phyloP scores from a whole-genome alignment of 352 stramenopile species.

The Thalassiosira delicatula region DNA sequence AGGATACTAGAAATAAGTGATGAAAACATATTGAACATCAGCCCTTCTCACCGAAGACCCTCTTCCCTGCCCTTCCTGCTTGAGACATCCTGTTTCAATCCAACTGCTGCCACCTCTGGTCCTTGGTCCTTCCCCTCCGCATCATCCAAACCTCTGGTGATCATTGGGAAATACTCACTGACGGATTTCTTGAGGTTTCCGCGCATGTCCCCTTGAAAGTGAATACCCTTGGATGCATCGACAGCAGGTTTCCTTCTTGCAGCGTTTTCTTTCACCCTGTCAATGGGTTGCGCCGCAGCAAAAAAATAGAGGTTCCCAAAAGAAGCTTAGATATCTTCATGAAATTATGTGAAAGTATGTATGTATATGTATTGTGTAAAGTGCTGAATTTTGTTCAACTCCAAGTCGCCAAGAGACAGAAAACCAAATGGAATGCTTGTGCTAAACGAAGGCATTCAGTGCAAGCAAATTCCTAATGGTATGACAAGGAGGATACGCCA shows the following conservation, averaged over 20 bases:
- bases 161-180: conserved; percentile 83
- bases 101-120: conserved; percentile 67
- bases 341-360: conserved; percentile 38
- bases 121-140: conserved; percentile 70
- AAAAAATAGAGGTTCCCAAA: conserved; percentile 21
- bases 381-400: conserved; percentile 27
- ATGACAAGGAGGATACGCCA: conserved; percentile 17
- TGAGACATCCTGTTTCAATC: conserved; percentile 80
- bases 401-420: conserved; percentile 34
- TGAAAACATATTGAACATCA: neutral
- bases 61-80: conserved; percentile 83
- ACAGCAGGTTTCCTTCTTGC: neutral
- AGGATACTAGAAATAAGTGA: neutral
- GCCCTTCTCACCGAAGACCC: conserved; percentile 64
- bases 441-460: neutral
- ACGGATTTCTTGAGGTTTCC: conserved; percentile 41
- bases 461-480: too few species aligned
- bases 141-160: conserved; percentile 71
- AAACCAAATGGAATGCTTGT: conserved; percentile 17
- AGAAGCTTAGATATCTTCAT: conserved; percentile 33
- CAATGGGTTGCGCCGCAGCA: neutral
- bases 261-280: conserved; percentile 13
- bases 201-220: neutral
- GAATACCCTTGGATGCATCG: neutral
- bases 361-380: conserved; percentile 35